phyloP scores from a whole-genome alignment of 345 rosid genomes.

The Noccaea caerulescens region DNA sequence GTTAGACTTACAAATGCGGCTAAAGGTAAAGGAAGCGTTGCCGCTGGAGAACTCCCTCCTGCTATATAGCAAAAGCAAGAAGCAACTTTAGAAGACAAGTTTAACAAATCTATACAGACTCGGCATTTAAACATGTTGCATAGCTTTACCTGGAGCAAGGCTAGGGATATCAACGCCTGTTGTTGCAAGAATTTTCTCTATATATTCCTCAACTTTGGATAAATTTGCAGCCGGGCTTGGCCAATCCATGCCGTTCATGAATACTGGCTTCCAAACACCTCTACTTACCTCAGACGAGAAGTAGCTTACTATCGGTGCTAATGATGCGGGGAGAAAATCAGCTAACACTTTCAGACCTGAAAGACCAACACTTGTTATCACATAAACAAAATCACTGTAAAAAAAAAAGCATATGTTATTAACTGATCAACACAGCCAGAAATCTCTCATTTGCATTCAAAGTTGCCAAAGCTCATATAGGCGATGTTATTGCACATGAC shows the following conservation, averaged over 20 bases:
- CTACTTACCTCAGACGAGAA: constrained; percentile 97
- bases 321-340: constrained; percentile 92
- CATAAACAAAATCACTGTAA: constrained; percentile 13
- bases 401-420: neutral
- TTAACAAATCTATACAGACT: constrained; percentile 8
- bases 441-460: constrained; percentile 12
- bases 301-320: constrained; percentile 90
- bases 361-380: constrained; percentile 12
- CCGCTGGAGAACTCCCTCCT: constrained; percentile 79
- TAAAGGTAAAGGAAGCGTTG: constrained; percentile 91
- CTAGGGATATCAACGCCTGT: constrained; percentile 94
- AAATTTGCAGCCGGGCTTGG: constrained; percentile 97
- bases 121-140: neutral
- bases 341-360: constrained; percentile 95
- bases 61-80: constrained; percentile 40
- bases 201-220: constrained; percentile 81
- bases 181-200: constrained; percentile 80
- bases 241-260: constrained; percentile 98
- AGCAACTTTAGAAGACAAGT: constrained; percentile 32
- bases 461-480: constrained; percentile 6
- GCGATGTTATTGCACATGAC: constrained; percentile 9
- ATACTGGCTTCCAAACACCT: constrained; percentile 92
- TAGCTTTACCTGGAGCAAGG: constrained; percentile 75
- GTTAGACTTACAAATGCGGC: constrained; percentile 98
- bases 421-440: constrained; percentile 15